phyloP scores from a whole-genome alignment of 1,284 basidiomycete genomes.

The Lentinula novae-zelandiae region DNA sequence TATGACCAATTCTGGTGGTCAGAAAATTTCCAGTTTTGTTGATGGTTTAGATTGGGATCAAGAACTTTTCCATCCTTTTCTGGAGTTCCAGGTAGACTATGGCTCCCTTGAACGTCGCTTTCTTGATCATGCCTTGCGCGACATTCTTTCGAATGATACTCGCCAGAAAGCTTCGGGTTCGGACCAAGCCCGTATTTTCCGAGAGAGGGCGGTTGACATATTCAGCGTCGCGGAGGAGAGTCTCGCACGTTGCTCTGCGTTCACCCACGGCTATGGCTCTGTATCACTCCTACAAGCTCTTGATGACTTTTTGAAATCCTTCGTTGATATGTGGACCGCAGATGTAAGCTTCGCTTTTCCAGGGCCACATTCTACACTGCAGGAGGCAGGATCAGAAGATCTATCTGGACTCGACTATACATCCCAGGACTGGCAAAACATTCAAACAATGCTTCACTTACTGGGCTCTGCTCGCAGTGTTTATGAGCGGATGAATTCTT shows the following conservation, averaged over 20 bases:
- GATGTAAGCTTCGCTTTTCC: conserved; percentile 43
- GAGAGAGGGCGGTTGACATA: conserved; percentile 69
- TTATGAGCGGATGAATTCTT: conserved; percentile 59
- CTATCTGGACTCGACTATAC: conserved; percentile 83
- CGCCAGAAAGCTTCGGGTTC: conserved; percentile 31
- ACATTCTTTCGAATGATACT: conserved; percentile 36
- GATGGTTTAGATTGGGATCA: conserved; percentile 79
- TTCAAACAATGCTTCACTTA: conserved; percentile 81
- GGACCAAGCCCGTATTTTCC: conserved; percentile 63
- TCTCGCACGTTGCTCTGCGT: conserved; percentile 64
- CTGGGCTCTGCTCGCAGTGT: conserved; percentile 74
- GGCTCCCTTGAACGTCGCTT: conserved; percentile 68
- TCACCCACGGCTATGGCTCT: conserved; percentile 87
- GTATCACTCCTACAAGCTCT: conserved; percentile 70
- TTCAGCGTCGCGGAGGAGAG: conserved; percentile 80
- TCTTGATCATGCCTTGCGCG: conserved; percentile 54
- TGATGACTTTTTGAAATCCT: conserved; percentile 64
- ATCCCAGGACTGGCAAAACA: conserved; percentile 80
- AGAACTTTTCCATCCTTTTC: conserved; percentile 87
- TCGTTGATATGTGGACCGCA: conserved; percentile 62
- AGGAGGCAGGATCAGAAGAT: conserved; percentile 43
- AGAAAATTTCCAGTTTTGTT: conserved; percentile 22
- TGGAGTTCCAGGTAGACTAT: conserved; percentile 86
- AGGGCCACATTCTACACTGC: conserved; percentile 23
- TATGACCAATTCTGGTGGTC: conserved; percentile 30